Conservation (phyloP, 768 basidiomycete genomes). For the Clavulina sp. region DNA sequence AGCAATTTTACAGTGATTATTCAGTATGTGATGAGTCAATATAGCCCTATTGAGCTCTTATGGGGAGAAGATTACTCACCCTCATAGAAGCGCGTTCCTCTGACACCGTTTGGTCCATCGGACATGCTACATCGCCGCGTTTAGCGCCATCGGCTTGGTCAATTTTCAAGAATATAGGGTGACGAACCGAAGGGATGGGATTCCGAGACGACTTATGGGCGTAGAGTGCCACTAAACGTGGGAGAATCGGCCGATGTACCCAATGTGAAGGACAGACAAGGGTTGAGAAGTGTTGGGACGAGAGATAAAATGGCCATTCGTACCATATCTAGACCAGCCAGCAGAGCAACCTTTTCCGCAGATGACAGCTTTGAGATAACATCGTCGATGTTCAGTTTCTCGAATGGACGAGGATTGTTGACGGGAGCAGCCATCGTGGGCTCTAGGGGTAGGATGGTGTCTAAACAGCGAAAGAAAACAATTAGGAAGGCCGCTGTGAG, state of each 20-base stretch:
- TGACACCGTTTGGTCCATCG: constrained; percentile 57
- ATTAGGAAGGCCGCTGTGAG: no score
- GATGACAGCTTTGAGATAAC: constrained; percentile 49
- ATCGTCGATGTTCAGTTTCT: constrained; percentile 27
- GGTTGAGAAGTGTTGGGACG: not conserved
- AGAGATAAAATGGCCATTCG: not conserved
- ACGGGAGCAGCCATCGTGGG: not conserved
- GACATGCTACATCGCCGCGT: constrained; percentile 33
- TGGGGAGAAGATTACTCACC: constrained; percentile 38
- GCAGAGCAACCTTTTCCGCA: constrained; percentile 57
- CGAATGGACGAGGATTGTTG: not conserved
- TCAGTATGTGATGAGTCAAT: not conserved
- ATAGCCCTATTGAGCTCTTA: constrained; percentile 40
- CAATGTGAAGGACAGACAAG: not conserved
- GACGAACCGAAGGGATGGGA: constrained; percentile 35
- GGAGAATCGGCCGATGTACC: not conserved
- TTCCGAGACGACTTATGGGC: constrained; percentile 40
- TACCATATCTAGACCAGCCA: constrained; percentile 40
- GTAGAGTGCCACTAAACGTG: constrained; percentile 51
- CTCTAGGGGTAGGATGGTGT: no score
- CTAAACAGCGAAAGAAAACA: no score
- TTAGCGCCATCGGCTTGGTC: no score
- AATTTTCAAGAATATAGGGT: not conserved
- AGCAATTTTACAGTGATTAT: constrained; percentile 20
- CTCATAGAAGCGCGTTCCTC: not conserved